phyloP scores from a whole-genome alignment of 495 filamentous ascomycete species.

The Aspergillus kassunensis region DNA sequence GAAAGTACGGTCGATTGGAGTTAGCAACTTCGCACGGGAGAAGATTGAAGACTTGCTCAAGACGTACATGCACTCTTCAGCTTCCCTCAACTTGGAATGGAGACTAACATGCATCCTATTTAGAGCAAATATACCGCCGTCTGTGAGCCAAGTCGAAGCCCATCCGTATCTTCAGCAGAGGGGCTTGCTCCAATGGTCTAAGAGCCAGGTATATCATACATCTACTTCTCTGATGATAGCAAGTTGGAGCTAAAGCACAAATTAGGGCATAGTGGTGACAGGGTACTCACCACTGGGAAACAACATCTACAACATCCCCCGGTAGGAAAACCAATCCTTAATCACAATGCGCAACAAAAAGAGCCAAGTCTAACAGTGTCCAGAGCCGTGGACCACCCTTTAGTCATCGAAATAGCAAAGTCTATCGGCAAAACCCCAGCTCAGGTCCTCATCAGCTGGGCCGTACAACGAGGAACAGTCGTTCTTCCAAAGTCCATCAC shows the following conservation, averaged over 20 bases:
- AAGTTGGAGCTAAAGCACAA: neutral
- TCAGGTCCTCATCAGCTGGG: constrained; percentile 73
- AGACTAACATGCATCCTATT: neutral
- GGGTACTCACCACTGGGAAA: constrained; percentile 46
- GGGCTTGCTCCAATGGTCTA: constrained; percentile 41
- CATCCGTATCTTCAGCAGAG: constrained; percentile 73
- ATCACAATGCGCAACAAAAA: neutral
- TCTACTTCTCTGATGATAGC: neutral
- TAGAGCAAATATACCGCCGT: constrained; percentile 52
- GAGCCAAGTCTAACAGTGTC: neutral
- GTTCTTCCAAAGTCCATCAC: constrained; percentile 55
- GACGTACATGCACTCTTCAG: constrained; percentile 24
- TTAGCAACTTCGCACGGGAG: constrained; percentile 63
- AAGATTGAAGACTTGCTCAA: constrained; percentile 60
- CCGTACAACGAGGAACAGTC: constrained; percentile 62
- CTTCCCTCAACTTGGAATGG: neutral
- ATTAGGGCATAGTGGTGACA: constrained; percentile 34
- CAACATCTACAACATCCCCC: constrained; percentile 39
- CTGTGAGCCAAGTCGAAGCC: constrained; percentile 76
- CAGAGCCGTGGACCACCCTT: constrained; percentile 46
- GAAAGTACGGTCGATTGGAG: constrained; percentile 67
- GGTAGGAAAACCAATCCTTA: constrained; percentile 1
- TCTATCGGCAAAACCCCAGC: constrained; percentile 62
- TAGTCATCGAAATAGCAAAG: constrained; percentile 50
- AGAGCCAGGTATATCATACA: neutral